Base-by-base conservation (phyloP, 1,284 basidiomycete species). In the Trichosporon sp. region DNA sequence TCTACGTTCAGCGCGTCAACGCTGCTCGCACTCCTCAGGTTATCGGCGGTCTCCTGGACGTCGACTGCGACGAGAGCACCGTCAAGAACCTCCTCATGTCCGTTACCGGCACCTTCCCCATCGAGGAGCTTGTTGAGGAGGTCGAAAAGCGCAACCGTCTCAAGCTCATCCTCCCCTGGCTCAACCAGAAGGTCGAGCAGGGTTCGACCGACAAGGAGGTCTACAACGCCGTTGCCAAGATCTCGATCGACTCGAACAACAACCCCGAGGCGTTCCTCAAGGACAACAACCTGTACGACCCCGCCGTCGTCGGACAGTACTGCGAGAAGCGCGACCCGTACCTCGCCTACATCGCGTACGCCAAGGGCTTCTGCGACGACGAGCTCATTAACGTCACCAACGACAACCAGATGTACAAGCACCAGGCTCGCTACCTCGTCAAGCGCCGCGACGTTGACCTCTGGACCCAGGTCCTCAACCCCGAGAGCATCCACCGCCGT, bases 351-450 rank as follows among this genome's bases (percentile, higher is more conserved):
- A 99, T 99, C 78, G 97, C 97, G 1, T 99, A 99, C 82, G 97
- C 97, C 66, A 99, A 99, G 84, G 97, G 97, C 74, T 92, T 98
- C 85, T 99, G 97, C 80, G 97, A 99, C 76, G 95, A 99, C 12
- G 97, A 99, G 84, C 88, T 99, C 75, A 95, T 99, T 81, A 84
- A 89, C 35, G 96, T 99, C 83, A 99, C 97, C 67, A 99, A 99
- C 82, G 96, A 98, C 77, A 99, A 99, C 86, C 91, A 95, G 35
- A 99, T 99, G 97, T 99, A 97, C 89, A 99, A 99, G 86, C 96
- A 99, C 81, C 97, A 99, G 84, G 93, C 97, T 66, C 90, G 97
- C 47, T 99, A 99, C 85, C 89, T 99, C 72, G 93, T 98, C 80
- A 98, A 96, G 85, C 90, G 97, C 74, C 92, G 96, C 72, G 91